Percentiles rank a stretch among this genome's conserved stretches.
Conservation (phyloP, 495 filamentous ascomycete genomes). For the Neohortaea acidophila region DNA sequence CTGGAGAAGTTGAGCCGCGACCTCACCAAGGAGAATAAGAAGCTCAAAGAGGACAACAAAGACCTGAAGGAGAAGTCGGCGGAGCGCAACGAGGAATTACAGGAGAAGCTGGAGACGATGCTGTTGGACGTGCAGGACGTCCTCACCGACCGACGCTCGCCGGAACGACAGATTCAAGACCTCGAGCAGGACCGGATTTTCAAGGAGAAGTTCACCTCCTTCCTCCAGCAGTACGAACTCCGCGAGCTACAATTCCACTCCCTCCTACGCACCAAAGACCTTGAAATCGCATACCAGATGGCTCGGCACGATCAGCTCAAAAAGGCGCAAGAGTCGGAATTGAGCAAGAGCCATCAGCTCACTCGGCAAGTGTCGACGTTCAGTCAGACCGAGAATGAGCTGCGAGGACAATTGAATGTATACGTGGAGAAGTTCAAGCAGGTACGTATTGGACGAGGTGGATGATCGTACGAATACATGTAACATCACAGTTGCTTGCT, state of each 20-base stretch:
- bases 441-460: too few species aligned
- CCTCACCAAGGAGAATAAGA: constrained; percentile 88
- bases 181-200: constrained; percentile 42
- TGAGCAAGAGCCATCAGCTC: constrained; percentile 60
- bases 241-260: constrained; percentile 84
- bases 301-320: constrained; percentile 77
- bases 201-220: constrained; percentile 75
- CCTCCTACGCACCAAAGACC: constrained; percentile 79
- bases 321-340: constrained; percentile 69
- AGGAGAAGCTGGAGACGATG: constrained; percentile 62
- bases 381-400: constrained; percentile 85
- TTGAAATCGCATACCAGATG: constrained; percentile 85
- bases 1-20: constrained; percentile 88
- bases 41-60: constrained; percentile 92
- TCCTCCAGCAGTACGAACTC: constrained; percentile 89
- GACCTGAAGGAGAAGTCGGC: constrained; percentile 70
- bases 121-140: constrained; percentile 68
- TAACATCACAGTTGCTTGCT: too few species aligned
- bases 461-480: too few species aligned
- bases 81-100: constrained; percentile 64
- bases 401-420: constrained; percentile 89
- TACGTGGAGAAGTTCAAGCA: constrained; percentile 99
- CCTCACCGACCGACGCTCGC: constrained; percentile 61
- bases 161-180: constrained; percentile 43
- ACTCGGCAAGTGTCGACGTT: constrained; percentile 89